Conservation (phyloP, 2,329 filamentous ascomycete genomes). For the Aspergillus proliferans region DNA sequence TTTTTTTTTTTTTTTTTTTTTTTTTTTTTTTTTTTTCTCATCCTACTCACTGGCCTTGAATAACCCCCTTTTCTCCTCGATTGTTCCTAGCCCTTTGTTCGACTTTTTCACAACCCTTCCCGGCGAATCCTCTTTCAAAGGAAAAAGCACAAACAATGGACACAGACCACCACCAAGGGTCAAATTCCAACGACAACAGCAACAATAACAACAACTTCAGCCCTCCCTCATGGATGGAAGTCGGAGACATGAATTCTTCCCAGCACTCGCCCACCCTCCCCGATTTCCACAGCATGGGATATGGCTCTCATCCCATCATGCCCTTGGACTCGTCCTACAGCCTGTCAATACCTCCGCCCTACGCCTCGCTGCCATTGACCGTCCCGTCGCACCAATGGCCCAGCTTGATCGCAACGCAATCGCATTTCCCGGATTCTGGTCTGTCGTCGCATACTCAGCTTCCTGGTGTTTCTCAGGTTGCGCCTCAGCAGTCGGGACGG, state of each 20-base stretch:
- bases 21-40: background rate
- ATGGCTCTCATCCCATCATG: slow-evolving; percentile 56
- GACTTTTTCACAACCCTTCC: background rate
- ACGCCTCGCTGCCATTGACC: slow-evolving; percentile 59
- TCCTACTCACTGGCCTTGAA: slow-evolving; percentile 1
- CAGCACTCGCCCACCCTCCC: slow-evolving; percentile 66
- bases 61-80: background rate
- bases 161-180: slow-evolving; percentile 29
- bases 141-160: slow-evolving; percentile 31
- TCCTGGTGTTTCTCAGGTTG: slow-evolving; percentile 48
- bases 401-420: slow-evolving; percentile 70
- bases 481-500: slow-evolving; percentile 30
- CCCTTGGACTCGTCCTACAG: slow-evolving; percentile 51
- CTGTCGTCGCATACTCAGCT: slow-evolving; percentile 53
- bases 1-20: too few relatives aligned
- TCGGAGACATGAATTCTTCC: slow-evolving; percentile 42
- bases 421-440: slow-evolving; percentile 56
- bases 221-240: slow-evolving; percentile 42
- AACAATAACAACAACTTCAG: slow-evolving; percentile 31
- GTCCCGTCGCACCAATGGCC: slow-evolving; percentile 68
- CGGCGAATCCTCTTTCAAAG: too few relatives aligned
- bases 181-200: background rate
- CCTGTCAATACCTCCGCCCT: slow-evolving; percentile 53
- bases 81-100: background rate
- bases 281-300: slow-evolving; percentile 61